Base-by-base conservation (phyloP, 139 green algal genomes). In the Medakamo hakoo region DNA sequence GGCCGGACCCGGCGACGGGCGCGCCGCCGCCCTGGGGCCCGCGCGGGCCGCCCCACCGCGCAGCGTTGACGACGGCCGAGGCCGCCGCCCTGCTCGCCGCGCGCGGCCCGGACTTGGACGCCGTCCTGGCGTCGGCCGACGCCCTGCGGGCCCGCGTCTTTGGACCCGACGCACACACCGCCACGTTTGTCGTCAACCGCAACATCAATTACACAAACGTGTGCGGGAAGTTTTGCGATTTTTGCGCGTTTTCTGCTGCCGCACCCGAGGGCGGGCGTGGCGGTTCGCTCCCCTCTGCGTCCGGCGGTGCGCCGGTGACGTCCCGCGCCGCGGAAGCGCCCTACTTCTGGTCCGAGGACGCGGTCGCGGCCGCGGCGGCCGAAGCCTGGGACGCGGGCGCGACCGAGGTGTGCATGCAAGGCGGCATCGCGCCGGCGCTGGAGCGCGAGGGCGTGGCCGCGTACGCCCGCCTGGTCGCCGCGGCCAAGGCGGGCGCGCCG, bases 121-220 rank as follows among this genome's bases (percentile, higher is more conserved):
- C 76, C 1, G 74, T 93, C 2, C 73, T 74, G 30, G 14, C 27
- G 1, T 80, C 78, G 0, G 86, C 86, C 9, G 82, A 95, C 57
- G 26, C 25, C 30, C 63, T 92, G 69, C 65, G 87, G 28, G 22
- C 20, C 4, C 14, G 31, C 0, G 67, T 85, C 30, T 82, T 71
- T 66, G 87, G 86, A n/a, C n/a, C n/a, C 24, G 76, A 91, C 56
- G 55, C 55, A 2, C 84, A 89, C 14, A 80, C 71, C 0, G 40
- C 40, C 9, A 52, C 40, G 9, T 52, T 52, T 27, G 55, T 30
- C 60, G 27, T 68, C 22, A 88, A 85, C 67, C 75, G 85, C 24
- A 94, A 94, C 81, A 94, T 94, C 68, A 95, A 95, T 74, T 94
- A 95, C 81, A 95, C 87, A 25, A 78, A 78, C 28, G 63, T 79